These are phyloP conservation scores for Ceratocystiopsis brevicomis DNA, from an alignment of 2,329 filamentous ascomycete genomes.

Conservation along the genomic window DNA sequence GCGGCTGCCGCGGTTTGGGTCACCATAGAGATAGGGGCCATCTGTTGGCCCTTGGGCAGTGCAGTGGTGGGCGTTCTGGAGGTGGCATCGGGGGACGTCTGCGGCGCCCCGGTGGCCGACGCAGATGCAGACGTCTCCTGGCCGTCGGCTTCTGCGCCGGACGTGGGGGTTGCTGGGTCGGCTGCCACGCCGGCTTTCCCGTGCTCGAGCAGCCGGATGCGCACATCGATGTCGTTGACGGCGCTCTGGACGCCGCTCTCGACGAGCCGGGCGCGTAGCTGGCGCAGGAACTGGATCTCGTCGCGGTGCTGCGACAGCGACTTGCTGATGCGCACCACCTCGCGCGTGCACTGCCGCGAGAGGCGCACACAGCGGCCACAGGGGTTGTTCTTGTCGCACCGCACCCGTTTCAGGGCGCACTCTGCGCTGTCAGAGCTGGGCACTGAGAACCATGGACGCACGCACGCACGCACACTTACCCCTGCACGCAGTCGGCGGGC, in stretches of 20 bases:
- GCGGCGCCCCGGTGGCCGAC: no score
- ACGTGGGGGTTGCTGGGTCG: no score
- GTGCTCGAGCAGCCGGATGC: slow-evolving; percentile 5
- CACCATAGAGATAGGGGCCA: no score
- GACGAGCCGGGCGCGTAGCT: slow-evolving; percentile 1
- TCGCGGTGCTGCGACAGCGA: slow-evolving; percentile 5
- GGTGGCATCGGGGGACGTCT: not conserved
- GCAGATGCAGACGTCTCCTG: no score
- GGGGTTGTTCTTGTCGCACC: slow-evolving; percentile 6
- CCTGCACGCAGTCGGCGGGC: slow-evolving; percentile 6
- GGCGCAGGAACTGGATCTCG: slow-evolving; percentile 4
- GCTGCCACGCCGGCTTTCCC: not conserved
- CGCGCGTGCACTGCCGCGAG: slow-evolving; percentile 4
- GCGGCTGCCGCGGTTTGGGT: not conserved
- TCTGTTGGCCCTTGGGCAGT: not conserved
- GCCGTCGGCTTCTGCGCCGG: no score
- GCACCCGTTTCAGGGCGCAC: slow-evolving; percentile 6
- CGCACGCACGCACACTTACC: not conserved
- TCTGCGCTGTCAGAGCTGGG: no score
- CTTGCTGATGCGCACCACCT: slow-evolving; percentile 8
- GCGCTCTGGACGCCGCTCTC: not conserved
- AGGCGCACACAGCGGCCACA: slow-evolving; percentile 6
- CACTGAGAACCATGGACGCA: no score
- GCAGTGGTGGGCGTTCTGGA: not conserved
- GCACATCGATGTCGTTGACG: slow-evolving; percentile 4